phyloP scores from a whole-genome alignment of 345 rosid genomes.

The Pistacia vera region DNA sequence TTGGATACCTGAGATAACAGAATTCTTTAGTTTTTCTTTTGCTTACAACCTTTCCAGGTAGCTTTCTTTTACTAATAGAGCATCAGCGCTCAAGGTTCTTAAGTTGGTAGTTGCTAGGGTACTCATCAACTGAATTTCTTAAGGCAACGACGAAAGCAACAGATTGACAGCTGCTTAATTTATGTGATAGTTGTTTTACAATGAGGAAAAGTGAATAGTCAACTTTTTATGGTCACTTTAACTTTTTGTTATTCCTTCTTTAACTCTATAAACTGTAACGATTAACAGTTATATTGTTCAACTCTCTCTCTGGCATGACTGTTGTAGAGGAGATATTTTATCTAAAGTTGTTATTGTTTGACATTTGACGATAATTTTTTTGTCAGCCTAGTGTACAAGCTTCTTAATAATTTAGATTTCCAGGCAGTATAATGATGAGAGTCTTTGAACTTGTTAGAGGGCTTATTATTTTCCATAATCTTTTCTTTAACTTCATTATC shows the following conservation, averaged over 20 bases:
- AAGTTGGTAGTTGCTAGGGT: background rate
- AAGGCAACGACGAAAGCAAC: background rate
- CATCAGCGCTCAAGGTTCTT: background rate
- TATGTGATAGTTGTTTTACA: background rate
- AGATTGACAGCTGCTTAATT: background rate
- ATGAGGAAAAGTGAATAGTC: background rate
- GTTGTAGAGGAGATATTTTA: background rate
- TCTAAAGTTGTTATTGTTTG: background rate
- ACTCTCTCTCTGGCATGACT: background rate
- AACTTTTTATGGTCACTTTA: background rate
- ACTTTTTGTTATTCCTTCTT: background rate
- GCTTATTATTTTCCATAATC: background rate
- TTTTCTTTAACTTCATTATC: constrained; percentile 2
- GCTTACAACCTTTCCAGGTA: background rate
- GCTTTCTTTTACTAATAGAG: background rate
- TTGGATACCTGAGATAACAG: background rate
- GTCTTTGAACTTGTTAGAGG: background rate
- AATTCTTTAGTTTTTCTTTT: background rate
- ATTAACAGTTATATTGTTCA: background rate
- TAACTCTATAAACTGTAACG: background rate
- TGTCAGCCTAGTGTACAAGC: background rate
- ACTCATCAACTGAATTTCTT: background rate
- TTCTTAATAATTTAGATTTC: background rate
- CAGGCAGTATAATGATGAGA: background rate
- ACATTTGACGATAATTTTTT: background rate